A percentile compares a stretch with the other conserved stretches of the same genome.
Conservation (phyloP, 768 basidiomycete genomes). For the Lentinula boryana region DNA sequence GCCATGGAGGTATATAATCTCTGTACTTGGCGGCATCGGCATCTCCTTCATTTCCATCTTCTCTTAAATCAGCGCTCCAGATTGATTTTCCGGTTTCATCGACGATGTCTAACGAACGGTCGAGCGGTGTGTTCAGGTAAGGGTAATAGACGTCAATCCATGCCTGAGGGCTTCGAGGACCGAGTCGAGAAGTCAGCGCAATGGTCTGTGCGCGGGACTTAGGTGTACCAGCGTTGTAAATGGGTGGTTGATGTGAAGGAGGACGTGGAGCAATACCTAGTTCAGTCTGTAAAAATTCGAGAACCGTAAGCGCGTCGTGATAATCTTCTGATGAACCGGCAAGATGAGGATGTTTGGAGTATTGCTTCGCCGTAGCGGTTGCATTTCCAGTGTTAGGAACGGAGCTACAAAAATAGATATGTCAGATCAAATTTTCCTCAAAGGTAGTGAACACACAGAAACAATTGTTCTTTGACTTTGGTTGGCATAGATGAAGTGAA, state of each 20-base stretch:
- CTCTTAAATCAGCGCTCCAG: slow-evolving; percentile 71
- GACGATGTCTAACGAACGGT: slow-evolving; percentile 63
- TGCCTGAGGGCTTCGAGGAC: slow-evolving; percentile 46
- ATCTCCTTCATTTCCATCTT: slow-evolving; percentile 67
- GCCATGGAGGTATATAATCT: slow-evolving; percentile 74
- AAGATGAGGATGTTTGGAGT: slow-evolving; percentile 66
- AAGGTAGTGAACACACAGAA: not conserved
- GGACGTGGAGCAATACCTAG: slow-evolving; percentile 42
- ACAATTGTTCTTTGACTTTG: not conserved
- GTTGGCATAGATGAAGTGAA: not conserved
- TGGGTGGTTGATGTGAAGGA: slow-evolving; percentile 30
- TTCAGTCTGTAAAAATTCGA: slow-evolving; percentile 62
- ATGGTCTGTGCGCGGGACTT: slow-evolving; percentile 67
- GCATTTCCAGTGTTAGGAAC: slow-evolving; percentile 56
- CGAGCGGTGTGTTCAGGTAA: slow-evolving; percentile 65
- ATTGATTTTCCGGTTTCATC: slow-evolving; percentile 42
- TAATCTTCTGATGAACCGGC: slow-evolving; percentile 62
- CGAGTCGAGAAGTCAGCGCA: slow-evolving; percentile 35
- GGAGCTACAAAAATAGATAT: slow-evolving; percentile 26
- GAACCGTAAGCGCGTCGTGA: slow-evolving; percentile 58
- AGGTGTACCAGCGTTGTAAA: slow-evolving; percentile 66
- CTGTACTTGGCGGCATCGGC: slow-evolving; percentile 63
- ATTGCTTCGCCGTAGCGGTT: slow-evolving; percentile 46
- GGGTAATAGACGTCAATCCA: slow-evolving; percentile 92
- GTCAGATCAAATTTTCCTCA: not conserved